Conservation (phyloP, 352 stramenopile genomes). For the Globisporangium megalacanthum region DNA sequence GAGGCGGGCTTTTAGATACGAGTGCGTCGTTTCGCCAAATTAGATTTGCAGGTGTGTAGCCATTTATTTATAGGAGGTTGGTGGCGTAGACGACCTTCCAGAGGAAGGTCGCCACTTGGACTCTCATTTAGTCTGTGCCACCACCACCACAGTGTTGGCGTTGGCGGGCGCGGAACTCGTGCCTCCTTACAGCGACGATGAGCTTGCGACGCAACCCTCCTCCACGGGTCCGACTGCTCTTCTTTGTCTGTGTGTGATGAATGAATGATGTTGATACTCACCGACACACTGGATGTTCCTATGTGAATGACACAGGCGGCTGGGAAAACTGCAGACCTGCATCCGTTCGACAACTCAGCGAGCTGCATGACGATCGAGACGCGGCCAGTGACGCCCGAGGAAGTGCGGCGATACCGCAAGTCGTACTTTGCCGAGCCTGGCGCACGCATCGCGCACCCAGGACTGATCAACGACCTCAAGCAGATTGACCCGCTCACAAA, state of each 20-base stretch:
- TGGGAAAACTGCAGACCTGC: constrained; percentile 28
- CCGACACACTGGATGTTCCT: background rate
- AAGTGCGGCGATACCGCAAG: constrained; percentile 72
- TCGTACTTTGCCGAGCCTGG: constrained; percentile 81
- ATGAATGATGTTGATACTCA: background rate
- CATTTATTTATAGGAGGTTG: background rate
- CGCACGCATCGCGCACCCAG: constrained; percentile 65
- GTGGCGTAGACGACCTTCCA: no score
- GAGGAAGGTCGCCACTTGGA: no score
- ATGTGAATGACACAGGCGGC: constrained; percentile 23
- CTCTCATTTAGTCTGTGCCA: no score
- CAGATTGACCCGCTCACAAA: constrained; percentile 51
- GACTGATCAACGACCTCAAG: constrained; percentile 78
- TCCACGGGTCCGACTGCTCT: constrained; percentile 17
- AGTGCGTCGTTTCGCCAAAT: no score
- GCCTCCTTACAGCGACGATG: constrained; percentile 1
- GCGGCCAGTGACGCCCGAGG: constrained; percentile 61
- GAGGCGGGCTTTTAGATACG: no score
- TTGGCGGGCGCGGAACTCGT: no score
- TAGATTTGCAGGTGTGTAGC: background rate
- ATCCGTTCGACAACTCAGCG: constrained; percentile 34
- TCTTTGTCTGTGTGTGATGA: background rate
- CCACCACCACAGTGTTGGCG: no score
- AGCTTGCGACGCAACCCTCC: constrained; percentile 18
- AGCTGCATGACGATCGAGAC: constrained; percentile 54